Base-by-base conservation (phyloP, 192 early-diverging fungal genomes). In the Thoreauomyces humboldtii region DNA sequence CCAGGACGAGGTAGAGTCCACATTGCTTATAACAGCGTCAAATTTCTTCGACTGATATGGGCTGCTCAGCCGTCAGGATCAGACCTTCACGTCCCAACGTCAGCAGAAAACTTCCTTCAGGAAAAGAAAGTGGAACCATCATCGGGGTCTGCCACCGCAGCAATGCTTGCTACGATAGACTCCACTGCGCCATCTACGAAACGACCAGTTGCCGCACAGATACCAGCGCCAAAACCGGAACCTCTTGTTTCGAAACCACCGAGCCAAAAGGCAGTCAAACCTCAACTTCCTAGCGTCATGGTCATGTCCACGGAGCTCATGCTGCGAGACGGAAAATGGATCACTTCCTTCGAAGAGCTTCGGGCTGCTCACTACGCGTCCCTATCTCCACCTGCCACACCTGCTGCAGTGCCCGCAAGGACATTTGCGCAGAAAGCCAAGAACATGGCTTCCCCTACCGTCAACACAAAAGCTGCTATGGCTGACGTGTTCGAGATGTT, bases 401-500 rank as follows among this genome's bases (percentile, higher is more conserved):
- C 44, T 12, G 44, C 44, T 3, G 44, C 44, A 17, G 44, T 3
- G 5, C 19, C 44, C 44, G 44, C 44, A 22, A 19, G 43, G 22
- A 29, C n/a, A n/a, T 47, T 45, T 21, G 2, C 36, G 3, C 4
- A 21, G 19, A 66, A 41, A 35, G 38, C 64, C 6, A 59, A 19
- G 7, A 42, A 52, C 17, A 27, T 46, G 7, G 44, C 66, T 1
- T 77, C 75, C 0, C 82, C 82, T 4, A 84, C 82, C 0, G 78
- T 84, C 64, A 79, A 81, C 53, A 84, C 82, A 4, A 81, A 79
- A 56, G 74, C 76, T 5, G 82, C 82, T 2, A 41, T 77, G 57
- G 63, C 57, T 1, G 82, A 81, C 55, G 69, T 84, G 17, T 68
- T 69, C 21, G 71, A 77, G 48, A 81, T 84, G 74, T 84, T 81